Base-by-base conservation (phyloP, 129 eudicot species). In the Tagetes patula region DNA sequence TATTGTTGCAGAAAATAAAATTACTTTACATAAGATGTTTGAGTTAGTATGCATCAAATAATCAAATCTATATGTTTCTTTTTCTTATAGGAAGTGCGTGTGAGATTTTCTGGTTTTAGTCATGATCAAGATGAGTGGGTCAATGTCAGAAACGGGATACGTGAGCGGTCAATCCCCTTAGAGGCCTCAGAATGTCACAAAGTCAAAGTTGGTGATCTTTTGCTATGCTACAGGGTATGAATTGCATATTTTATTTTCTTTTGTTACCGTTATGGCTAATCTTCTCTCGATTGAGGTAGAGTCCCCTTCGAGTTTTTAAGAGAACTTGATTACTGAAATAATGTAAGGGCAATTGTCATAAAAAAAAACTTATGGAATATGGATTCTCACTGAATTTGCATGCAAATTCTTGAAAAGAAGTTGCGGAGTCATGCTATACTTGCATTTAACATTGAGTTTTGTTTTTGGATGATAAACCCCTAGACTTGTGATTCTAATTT, bases 91-190 rank as follows among this genome's bases (percentile, higher is more conserved):
- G 88, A 82, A 70, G 96, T 80, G 82, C 96, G 96, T 62, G 98
- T 93, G 55, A 77, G 96, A 78, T 93, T 89, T 93, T 76, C 96
- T 74, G 98, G 96, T 38, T 93, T 89, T 70, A 75, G 84, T 65
- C 84, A 87, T n/a, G 88, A 86, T 45, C 83, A 93, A 80, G 98
- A 93, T 62, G 98, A 93, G 74, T 93, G 98, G 98, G 96, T 93
- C 70, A 90, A 85, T 78, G 86, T 88, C 33, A 87, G 77, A 82
- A 77, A 59, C 34, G 90, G 77, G 71, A 78, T 93, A 32, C 88
- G 98, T 2, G 86, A 93, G 70, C 95, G 98, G 65, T 93, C 98
- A 56, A 83, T 89, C 76, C 98, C 98, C 60, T 80, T 93, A 64
- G 96, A 82, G 56, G 82, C 81, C 65, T 93, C 96, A 32, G 96